Evolutionary conservation across 306 rosid genomes (phyloP), one percentile per base, ranked within the genome.

Genomic region (Geum urbanum): DNA sequence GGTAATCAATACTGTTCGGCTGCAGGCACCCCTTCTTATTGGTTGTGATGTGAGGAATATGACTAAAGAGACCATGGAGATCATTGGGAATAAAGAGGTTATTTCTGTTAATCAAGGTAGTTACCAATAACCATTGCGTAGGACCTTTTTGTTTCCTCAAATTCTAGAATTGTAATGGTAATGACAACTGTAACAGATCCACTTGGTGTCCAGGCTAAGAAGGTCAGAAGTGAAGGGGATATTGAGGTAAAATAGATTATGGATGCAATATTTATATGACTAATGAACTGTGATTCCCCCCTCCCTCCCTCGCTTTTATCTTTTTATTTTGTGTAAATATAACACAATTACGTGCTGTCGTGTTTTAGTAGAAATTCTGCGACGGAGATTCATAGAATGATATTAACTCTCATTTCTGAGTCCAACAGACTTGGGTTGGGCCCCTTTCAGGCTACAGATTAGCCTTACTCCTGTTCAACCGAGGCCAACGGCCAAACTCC

Each of bases 11-110:
- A 61, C 50, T 32, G 15, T 32, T 32, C 4, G 37, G 37, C n/a
- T 85, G 73, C 81, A 94, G 97, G 99, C 99, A 80, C 99, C 97
- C 58, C 97, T 94, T 79, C 95, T 94, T 72, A 89, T 94, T 24
- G 99, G 99, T 24, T 91, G 97, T 72, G 96, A 94, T 79, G 67
- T 94, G 73, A 61, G 97, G 65, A 88, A 91, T 65, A 62, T 94
- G 74, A 85, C 92, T 5, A 81, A 83, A 86, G 97, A 94, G 35
- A 88, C 89, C 9, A 60, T 51, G 83, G 78, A 81, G 22, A 94
- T 94, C 52, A 35, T 94, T 51, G 20, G 85, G 14, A 94, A 94
- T 54, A 76, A 81, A 77, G 92, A 91, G 79, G 97, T 88, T 51
- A 88, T 94, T 53, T 87, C 89, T 5, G 84, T 94, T 74, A 91